phyloP scores from a whole-genome alignment of 129 eudicot genomes.

The Deinandra increscens region DNA sequence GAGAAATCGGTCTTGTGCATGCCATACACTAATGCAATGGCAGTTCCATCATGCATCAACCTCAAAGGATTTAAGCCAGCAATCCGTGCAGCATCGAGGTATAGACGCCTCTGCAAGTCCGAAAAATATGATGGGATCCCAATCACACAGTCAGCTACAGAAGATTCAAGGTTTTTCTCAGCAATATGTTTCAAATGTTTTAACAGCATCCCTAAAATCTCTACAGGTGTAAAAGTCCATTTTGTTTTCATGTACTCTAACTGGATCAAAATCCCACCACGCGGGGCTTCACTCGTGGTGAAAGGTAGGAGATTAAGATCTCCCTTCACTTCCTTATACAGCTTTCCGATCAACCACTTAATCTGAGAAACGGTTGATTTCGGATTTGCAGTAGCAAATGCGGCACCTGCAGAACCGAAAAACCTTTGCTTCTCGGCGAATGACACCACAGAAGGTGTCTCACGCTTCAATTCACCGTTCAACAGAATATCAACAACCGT shows the following conservation, averaged over 20 bases:
- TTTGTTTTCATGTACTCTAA: slow-evolving; percentile 50
- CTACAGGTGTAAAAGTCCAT: slow-evolving; percentile 64
- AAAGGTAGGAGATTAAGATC: slow-evolving; percentile 72
- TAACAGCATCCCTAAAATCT: slow-evolving; percentile 64
- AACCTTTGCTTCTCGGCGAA: too few species aligned
- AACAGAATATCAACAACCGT: slow-evolving; percentile 65
- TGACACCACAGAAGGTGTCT: slow-evolving; percentile 73
- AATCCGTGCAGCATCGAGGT: slow-evolving; percentile 72
- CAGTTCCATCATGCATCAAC: too few species aligned
- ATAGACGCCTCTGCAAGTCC: slow-evolving; percentile 66
- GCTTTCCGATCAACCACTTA: slow-evolving; percentile 72
- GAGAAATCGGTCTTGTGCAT: too few species aligned
- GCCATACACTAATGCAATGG: too few species aligned
- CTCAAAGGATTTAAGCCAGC: slow-evolving; percentile 70
- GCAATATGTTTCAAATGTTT: slow-evolving; percentile 63
- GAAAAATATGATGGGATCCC: slow-evolving; percentile 84
- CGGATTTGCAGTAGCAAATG: slow-evolving; percentile 67
- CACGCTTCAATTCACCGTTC: slow-evolving; percentile 71
- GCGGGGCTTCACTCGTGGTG: slow-evolving; percentile 54
- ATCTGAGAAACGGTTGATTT: slow-evolving; percentile 77
- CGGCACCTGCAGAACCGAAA: slow-evolving; percentile 78
- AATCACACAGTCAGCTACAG: slow-evolving; percentile 62
- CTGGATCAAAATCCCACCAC: slow-evolving; percentile 75
- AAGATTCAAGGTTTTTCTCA: slow-evolving; percentile 56
- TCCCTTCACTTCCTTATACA: slow-evolving; percentile 58